Evolutionary conservation across 441 rosid species (phyloP), one percentile per base, ranked within the genome.

Genomic region (Populus hybrid): DNA sequence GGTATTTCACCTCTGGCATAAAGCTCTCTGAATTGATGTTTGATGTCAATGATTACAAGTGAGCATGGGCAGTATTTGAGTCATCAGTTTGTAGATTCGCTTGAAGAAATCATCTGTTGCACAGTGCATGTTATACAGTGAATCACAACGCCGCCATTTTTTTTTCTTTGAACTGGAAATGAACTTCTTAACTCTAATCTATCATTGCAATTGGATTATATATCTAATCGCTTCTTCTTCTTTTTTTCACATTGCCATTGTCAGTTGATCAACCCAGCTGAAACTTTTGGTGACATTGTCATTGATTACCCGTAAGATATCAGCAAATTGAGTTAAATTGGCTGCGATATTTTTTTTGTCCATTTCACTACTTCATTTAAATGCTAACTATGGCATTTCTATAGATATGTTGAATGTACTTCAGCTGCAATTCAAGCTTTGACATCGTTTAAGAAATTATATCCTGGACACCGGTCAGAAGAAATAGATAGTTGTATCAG

Each of bases 221-320:
- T n/a, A 16, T n/a, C 21, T 23, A n/a, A 24, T 16, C 0, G 10
- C n/a, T 24, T 8, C 32, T 63, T 24, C n/a, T 21, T 28, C 59
- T 59, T 5, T 38, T 67, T 67, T 24, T 42, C 12, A 35, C 1
- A 67, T 87, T 82, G 74, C 42, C 78, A 59, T 82, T 81, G 78
- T 75, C 94, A 96, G 99, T 72, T 91, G 80, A 85, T 96, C 85
- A 96, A 96, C 82, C 98, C 98, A 23, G 98, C 99, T n/a, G 98
- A 96, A 88, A 94, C 99, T 67, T 96, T 96, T 86, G 99, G 98
- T 32, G 98, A 96, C 85, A 92, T 96, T 57, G 96, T 96, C 53
- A 92, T 96, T 69, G 98, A 96, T 83, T 96, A 94, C 79, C 92
- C 96, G 97, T 94, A 91, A 90, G 99, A 79, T 80, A 42, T 79